Conservation (phyloP, 192 early-diverging fungal genomes). For the Coemansia sp. region DNA sequence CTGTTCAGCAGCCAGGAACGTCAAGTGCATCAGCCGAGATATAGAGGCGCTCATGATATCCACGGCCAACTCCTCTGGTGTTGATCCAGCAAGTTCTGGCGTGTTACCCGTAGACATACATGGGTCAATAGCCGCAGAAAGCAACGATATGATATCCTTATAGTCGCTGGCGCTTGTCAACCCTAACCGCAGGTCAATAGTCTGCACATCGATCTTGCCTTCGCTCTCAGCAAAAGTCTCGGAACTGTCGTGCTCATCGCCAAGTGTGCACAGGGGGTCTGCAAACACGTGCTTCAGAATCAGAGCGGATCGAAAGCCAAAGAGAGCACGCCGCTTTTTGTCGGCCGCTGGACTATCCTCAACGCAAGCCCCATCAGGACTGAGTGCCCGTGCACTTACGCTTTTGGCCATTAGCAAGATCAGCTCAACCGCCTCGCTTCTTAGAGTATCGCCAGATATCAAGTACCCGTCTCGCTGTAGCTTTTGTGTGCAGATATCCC, state of each 20-base stretch:
- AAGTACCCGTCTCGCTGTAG: conserved; percentile 4
- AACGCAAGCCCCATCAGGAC: not conserved
- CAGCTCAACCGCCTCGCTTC: conserved; percentile 17
- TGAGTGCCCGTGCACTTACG: not conserved
- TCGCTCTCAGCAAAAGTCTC: not conserved
- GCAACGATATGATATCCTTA: conserved; percentile 7
- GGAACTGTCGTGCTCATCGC: conserved; percentile 10
- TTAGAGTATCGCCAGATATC: conserved; percentile 2
- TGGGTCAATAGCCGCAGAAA: conserved; percentile 7
- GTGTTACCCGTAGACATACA: conserved; percentile 24
- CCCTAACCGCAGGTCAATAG: conserved; percentile 15
- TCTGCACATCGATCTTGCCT: not conserved
- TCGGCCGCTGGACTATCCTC: not conserved
- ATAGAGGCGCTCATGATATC: conserved; percentile 15
- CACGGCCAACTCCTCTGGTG: conserved; percentile 13
- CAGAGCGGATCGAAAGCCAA: conserved; percentile 5
- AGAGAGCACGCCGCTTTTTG: not conserved
- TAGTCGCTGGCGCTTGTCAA: conserved; percentile 18
- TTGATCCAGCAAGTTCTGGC: not conserved
- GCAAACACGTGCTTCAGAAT: conserved; percentile 4
- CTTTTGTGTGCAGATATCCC: conserved; percentile 44
- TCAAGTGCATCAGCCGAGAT: conserved; percentile 21
- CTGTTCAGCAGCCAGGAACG: conserved; percentile 30
- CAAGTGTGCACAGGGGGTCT: not conserved
- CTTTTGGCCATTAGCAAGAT: conserved; percentile 19